Evolutionary conservation across 192 early-diverging fungal species (phyloP).

Genomic region (Mortierella claussenii): DNA sequence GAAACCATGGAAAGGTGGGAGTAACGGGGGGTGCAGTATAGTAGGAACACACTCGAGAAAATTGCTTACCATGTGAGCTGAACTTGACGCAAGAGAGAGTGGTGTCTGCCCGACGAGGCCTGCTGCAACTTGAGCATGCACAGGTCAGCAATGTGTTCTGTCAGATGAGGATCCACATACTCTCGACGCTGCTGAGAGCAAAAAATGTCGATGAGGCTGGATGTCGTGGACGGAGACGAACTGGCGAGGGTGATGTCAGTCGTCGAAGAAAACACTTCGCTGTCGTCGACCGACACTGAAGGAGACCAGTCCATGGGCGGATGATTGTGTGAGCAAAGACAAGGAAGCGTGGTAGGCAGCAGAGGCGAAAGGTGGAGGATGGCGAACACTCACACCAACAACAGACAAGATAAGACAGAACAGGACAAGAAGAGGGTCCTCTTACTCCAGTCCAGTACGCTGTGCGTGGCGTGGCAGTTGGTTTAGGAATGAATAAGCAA

Average conservation of each 20-base stretch:
- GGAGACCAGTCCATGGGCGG: conserved; percentile 24
- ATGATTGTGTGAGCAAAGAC: neutral
- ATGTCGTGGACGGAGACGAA: neutral
- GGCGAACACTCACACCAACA: neutral
- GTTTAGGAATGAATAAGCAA: neutral
- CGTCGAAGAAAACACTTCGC: neutral
- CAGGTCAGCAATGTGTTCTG: conserved; percentile 28
- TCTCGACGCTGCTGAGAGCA: conserved; percentile 8
- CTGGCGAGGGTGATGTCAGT: neutral
- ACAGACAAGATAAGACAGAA: conserved; percentile 3
- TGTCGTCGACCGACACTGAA: conserved; percentile 13
- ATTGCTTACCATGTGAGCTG: conserved; percentile 41
- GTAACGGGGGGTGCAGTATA: too few relatives aligned
- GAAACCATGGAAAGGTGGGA: too few relatives aligned
- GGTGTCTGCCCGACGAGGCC: conserved; percentile 20
- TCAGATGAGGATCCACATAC: conserved; percentile 16
- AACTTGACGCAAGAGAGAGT: conserved; percentile 22
- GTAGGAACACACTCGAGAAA: too few relatives aligned
- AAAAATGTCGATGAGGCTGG: neutral
- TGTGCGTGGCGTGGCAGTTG: too few relatives aligned
- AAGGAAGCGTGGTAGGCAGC: neutral
- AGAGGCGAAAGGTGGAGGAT: neutral
- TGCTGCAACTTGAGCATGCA: conserved; percentile 34
- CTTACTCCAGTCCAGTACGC: neutral
- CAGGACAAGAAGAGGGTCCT: neutral